Base-by-base conservation (phyloP, 495 filamentous ascomycete genomes). In the Glutinoglossum americanum region DNA sequence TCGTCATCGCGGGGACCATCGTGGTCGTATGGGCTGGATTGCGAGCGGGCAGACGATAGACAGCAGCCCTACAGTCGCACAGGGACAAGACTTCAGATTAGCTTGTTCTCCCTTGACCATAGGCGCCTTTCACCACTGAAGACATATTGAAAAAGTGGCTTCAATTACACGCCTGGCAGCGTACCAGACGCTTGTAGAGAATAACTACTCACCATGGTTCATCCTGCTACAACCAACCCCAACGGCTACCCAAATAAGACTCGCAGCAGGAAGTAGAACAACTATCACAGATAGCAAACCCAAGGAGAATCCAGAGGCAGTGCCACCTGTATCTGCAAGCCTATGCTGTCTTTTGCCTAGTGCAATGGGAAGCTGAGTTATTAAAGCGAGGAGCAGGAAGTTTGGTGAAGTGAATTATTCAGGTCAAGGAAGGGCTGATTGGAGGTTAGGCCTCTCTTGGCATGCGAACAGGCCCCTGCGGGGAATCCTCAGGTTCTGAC, bases 41-140 rank as follows among this genome's bases (percentile, higher is more conserved):
- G 54, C 54, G 54, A 53, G 32, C 54, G 54, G 30, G 28, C 32
- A 26, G 54, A 56, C 32, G 54, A 56, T 15, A 39, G 54, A 56
- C 54, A 56, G 54, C 54, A 56, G 13, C 54, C 54, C 54, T 56
- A 33, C 2, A 26, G 37, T 30, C 23, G 28, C 25, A 25, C 23
- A 45, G 32, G 2, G 13, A 41, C 23, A 9, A 45, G n/a, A 17
- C 32, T 10, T 55, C 10, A 56, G 25, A 41, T 53, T 30, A 53
- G 23, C 49, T 25, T 23, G 25, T n/a, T 53, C 23, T 53, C 23
- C 49, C 23, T 1, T 5, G 4, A 15, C n/a, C 11, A 1, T 6
- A 19, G 23, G 28, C 17, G 3, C 19, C 21, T 45, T 37, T 21
- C 9, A 19, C 19, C 23, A 7, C 23, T n/a, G n/a, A n/a, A n/a